Conservation (phyloP, 1,284 basidiomycete species). For the Amylostereum areolatum region DNA sequence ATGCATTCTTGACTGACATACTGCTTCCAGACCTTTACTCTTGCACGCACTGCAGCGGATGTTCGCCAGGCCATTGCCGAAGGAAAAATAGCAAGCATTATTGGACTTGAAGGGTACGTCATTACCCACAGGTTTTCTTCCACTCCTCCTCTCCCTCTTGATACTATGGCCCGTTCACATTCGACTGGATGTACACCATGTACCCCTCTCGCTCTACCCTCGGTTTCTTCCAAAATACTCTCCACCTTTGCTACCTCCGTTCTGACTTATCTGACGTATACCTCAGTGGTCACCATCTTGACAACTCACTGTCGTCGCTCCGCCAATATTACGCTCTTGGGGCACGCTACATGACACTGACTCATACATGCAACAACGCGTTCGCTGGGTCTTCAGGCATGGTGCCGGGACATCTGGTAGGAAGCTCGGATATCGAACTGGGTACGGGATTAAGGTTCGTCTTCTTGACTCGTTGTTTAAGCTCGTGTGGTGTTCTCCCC, state of each 20-base stretch:
- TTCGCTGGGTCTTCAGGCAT: slow-evolving; percentile 85
- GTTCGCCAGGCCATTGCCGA: slow-evolving; percentile 55
- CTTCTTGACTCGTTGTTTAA: neutral
- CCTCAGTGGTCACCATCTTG: slow-evolving; percentile 78
- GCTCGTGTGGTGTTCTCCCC: neutral
- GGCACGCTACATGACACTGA: slow-evolving; percentile 84
- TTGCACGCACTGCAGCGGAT: slow-evolving; percentile 54
- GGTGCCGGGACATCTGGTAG: slow-evolving; percentile 10
- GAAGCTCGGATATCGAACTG: too few species aligned
- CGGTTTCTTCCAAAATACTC: neutral
- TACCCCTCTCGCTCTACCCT: neutral
- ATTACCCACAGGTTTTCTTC: too few species aligned
- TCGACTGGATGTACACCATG: too few species aligned
- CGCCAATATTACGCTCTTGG: slow-evolving; percentile 79
- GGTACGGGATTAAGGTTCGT: slow-evolving; percentile 55
- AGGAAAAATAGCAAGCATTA: slow-evolving; percentile 79
- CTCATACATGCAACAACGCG: slow-evolving; percentile 86
- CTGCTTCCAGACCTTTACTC: slow-evolving; percentile 56
- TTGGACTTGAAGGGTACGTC: slow-evolving; percentile 85
- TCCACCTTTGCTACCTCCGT: neutral
- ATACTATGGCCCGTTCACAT: too few species aligned
- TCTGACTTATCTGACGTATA: neutral
- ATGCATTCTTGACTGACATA: neutral
- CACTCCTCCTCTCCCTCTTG: too few species aligned
- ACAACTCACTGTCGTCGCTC: slow-evolving; percentile 79